Conservation (phyloP, 768 basidiomycete genomes). For the Suillus brevipes region DNA sequence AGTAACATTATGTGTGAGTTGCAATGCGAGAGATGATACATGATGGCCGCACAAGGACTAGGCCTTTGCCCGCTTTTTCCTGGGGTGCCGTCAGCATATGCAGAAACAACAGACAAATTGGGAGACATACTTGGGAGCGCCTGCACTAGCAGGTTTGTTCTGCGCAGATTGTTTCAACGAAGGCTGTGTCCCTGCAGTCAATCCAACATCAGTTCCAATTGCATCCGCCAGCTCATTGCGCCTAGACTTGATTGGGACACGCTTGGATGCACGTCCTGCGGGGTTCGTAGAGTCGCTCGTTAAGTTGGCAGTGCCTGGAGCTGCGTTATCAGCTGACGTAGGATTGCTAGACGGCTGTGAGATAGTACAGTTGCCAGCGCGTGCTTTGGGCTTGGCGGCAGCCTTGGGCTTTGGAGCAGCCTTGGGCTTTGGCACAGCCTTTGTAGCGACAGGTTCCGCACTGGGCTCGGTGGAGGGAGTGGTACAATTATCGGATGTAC, state of each 20-base stretch:
- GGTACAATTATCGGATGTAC: too few relatives aligned
- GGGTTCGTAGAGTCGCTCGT: not conserved
- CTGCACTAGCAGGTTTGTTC: too few relatives aligned
- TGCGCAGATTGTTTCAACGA: too few relatives aligned
- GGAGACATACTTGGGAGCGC: too few relatives aligned
- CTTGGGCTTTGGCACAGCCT: not conserved
- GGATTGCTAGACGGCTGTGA: not conserved
- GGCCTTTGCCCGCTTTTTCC: too few relatives aligned
- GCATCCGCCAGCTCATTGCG: not conserved
- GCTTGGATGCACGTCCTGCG: not conserved
- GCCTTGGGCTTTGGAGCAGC: not conserved
- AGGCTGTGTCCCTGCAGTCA: too few relatives aligned
- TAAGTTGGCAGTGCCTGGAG: not conserved
- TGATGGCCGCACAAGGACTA: too few relatives aligned
- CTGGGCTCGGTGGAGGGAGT: too few relatives aligned
- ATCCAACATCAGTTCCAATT: not conserved
- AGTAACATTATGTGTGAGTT: not conserved
- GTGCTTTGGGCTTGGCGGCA: not conserved
- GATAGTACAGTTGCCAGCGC: not conserved
- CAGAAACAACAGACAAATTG: too few relatives aligned
- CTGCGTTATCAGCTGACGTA: not conserved
- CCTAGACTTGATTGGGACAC: not conserved
- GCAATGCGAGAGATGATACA: too few relatives aligned
- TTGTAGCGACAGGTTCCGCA: too few relatives aligned
- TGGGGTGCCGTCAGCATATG: too few relatives aligned